Evolutionary conservation across 2,329 filamentous ascomycete species (phyloP), one percentile per base, ranked within the genome.

Genomic region (Penicillium sp.): DNA sequence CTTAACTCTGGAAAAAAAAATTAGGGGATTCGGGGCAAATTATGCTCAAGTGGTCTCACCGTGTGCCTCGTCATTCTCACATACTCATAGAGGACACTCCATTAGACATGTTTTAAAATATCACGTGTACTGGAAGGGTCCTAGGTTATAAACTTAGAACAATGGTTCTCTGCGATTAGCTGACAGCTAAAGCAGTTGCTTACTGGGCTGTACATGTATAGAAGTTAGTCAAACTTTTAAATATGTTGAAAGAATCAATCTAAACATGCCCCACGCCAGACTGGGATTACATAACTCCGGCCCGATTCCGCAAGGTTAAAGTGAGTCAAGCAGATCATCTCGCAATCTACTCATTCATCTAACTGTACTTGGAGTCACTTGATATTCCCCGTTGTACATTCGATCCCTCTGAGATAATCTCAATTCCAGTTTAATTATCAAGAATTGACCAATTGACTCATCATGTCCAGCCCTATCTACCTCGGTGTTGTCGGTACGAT

Each of bases 401-500:
- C 25, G n/a, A 14, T 42, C 23, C 1, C n/a, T 23, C 23, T 31
- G 6, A 29, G 9, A 14, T 29, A 47, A 5, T 29, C 29, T 5
- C 42, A n/a, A 8, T 45, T 14, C 18, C 42, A 20, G n/a, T 31
- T 22, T 14, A 27, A 18, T 2, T 14, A 14, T 14, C 27, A 6
- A 15, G 14, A 51, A 35, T 23, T 8, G 3, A 43, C 14, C 51
- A 53, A 56, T 56, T 56, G 54, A 26, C 45, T 45, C 37, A 54
- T 41, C 27, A 57, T 57, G 55, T 49, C 55, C 14, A 72, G 64
- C 59, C 68, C 70, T 48, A 68, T 77, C 65, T 77, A 75, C 60
- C 71, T 77, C 56, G 75, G 73, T 62, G 70, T 77, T 57, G 70
- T 77, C 53, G 75, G 75, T 76, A 64, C 35, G 67, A 25, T 60